Conservation (phyloP, 2,329 filamentous ascomycete species). For the Camillea tinctor region DNA sequence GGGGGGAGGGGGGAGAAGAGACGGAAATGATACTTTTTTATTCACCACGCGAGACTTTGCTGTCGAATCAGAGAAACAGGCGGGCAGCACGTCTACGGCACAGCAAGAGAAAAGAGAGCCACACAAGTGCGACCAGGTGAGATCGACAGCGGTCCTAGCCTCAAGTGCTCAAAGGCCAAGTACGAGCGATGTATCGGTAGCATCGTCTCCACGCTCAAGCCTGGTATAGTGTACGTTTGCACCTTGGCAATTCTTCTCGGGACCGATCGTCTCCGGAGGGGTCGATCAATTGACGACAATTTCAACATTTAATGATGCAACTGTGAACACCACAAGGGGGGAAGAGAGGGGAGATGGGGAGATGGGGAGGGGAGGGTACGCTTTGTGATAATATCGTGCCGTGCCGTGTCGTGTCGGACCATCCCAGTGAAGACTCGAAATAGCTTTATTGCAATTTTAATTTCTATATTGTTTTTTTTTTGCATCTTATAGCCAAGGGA, state of each 20-base stretch:
- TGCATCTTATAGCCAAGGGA: background rate
- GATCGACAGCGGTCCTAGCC: conserved; percentile 21
- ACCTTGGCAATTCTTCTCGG: background rate
- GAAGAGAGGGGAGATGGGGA: no score
- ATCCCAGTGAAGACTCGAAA: background rate
- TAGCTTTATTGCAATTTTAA: background rate
- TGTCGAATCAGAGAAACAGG: conserved; percentile 12
- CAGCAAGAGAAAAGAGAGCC: conserved; percentile 18
- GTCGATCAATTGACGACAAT: background rate
- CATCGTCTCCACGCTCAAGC: conserved; percentile 4
- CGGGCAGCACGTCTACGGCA: conserved; percentile 14
- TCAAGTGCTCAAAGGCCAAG: conserved; percentile 3
- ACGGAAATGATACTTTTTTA: conserved; percentile 13
- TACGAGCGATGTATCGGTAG: conserved; percentile 18
- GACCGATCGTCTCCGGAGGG: background rate
- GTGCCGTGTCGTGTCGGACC: background rate
- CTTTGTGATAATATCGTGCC: background rate
- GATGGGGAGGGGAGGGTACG: no score
- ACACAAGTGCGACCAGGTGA: conserved; percentile 17
- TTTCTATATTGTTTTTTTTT: background rate
- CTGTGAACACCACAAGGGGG: background rate
- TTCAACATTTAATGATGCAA: background rate
- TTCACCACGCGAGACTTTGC: conserved; percentile 6
- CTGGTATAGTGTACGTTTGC: background rate
- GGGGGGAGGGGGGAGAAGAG: no score